Base-by-base conservation (phyloP, 108 stramenopile genomes). In the Fragilaria crotonensis region DNA sequence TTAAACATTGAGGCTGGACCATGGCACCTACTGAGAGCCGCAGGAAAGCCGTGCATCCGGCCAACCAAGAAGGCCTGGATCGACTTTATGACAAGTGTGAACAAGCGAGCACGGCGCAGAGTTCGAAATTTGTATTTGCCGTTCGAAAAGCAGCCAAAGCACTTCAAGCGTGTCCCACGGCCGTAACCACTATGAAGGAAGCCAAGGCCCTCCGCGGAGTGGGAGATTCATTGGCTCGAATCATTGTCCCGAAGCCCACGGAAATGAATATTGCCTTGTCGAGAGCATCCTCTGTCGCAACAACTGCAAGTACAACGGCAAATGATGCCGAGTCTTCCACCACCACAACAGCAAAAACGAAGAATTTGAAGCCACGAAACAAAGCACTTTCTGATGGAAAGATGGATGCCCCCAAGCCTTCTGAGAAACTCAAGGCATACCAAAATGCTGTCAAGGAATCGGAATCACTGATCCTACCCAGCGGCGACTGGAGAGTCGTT, bases 11-110 rank as follows among this genome's bases (percentile, higher is more conserved):
- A 17, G 41, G 14, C 9, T 44, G 41, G 14, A 44, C 41, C 41
- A 44, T 44, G 41, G 41, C 41, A 44, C 41, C 41, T 44, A 9
- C 41, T 44, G 14, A 9, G 17, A 17, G 41, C 41, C 41, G 41
- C 41, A 44, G 17, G 41, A 77, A 67, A 45, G 80, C 80, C n/a
- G 71, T 67, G 50, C 22, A 63, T 61, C 30, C 52, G 0, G 63
- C 25, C 33, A 81, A 81, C 57, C 80, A 81, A 64, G 54, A 45
- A 21, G 68, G 36, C 20, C 58, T 72, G 58, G 73, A 67, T 48
- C 60, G 60, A 5, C 59, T 67, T 25, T 33, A 56, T 30, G 52
- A 67, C 62, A 14, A 62, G 1, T 20, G 30, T 3, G 30, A 30
- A 1, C 33, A 60, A 1, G 20, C 28, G n/a, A 25, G 57, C 4